These are phyloP conservation scores for Carex cristatella DNA, from an alignment of 176 grass and related monocot species.

Conservation along the genomic window DNA sequence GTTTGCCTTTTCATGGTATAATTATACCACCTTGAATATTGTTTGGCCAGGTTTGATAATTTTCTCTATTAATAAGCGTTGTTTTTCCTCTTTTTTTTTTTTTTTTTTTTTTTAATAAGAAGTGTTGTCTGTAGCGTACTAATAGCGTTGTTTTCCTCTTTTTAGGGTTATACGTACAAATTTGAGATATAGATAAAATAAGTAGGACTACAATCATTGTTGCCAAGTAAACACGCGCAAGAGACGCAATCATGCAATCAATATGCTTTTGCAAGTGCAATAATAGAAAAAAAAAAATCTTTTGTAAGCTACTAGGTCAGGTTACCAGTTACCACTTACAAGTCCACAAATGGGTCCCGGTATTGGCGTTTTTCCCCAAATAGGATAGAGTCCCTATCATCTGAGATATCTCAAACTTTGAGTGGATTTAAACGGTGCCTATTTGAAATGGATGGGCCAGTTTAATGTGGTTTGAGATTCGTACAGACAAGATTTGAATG, in stretches of 20 bases:
- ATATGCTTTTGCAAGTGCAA: too few relatives aligned
- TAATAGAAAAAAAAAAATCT: background rate
- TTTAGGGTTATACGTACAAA: background rate
- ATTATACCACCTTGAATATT: background rate
- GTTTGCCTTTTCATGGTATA: too few relatives aligned
- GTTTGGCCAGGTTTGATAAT: background rate
- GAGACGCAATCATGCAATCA: background rate
- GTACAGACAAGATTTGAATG: too few relatives aligned
- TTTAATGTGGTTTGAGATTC: too few relatives aligned
- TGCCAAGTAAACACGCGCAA: background rate
- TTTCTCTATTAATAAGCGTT: too few relatives aligned
- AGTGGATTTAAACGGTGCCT: too few relatives aligned
- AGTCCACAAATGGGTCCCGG: background rate
- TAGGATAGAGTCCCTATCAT: background rate
- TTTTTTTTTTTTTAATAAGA: too few relatives aligned
- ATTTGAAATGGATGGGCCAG: too few relatives aligned
- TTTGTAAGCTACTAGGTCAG: slow-evolving; percentile 19
- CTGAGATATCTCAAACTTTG: too few relatives aligned
- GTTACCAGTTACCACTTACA: background rate
- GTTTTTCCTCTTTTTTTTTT: too few relatives aligned
- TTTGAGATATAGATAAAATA: background rate
- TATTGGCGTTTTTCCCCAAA: background rate
- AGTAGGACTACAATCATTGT: background rate
- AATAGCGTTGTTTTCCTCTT: background rate
- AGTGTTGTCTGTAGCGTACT: too few relatives aligned